A percentile compares a stretch with the other conserved stretches of the same genome.
Conservation (phyloP, 805 yeast species). For the Maudiozyma saulgeensis region DNA sequence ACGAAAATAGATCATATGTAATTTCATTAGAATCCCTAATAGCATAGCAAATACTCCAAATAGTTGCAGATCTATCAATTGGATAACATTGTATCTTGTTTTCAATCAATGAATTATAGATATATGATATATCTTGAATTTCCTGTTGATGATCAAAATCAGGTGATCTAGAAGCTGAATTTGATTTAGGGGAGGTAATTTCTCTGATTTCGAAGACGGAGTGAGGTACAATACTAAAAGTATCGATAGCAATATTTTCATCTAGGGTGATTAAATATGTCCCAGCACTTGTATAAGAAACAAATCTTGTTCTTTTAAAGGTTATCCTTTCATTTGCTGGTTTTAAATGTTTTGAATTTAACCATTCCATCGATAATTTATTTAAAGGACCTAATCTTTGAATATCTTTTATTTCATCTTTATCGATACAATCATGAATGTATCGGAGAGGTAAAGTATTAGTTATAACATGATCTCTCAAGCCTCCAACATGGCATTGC, state of each 20-base stretch:
- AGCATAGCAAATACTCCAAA: conserved; percentile 18
- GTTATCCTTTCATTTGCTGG: conserved; percentile 8
- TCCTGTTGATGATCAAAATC: background rate
- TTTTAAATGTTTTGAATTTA: conserved; percentile 14
- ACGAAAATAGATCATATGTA: conserved; percentile 10
- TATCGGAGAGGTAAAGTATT: conserved; percentile 2
- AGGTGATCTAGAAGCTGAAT: too few relatives aligned
- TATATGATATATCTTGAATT: background rate
- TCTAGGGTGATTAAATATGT: conserved; percentile 19
- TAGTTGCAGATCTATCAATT: conserved; percentile 8
- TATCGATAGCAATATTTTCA: conserved; percentile 15
- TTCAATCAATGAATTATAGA: conserved; percentile 11
- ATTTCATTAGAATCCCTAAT: conserved; percentile 8
- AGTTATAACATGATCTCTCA: conserved; percentile 22
- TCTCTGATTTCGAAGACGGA: conserved; percentile 16
- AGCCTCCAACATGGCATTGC: conserved; percentile 28
- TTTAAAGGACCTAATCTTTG: conserved; percentile 10
- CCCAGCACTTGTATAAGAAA: conserved; percentile 6
- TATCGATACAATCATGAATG: background rate
- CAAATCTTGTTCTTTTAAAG: conserved; percentile 23
- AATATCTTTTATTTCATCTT: background rate
- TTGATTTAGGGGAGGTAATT: background rate
- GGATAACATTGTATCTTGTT: conserved; percentile 20
- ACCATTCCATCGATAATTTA: conserved; percentile 23
- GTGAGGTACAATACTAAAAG: conserved; percentile 10